Conservation (phyloP, 176 grass and related monocot genomes). For the Carex scoparia region DNA sequence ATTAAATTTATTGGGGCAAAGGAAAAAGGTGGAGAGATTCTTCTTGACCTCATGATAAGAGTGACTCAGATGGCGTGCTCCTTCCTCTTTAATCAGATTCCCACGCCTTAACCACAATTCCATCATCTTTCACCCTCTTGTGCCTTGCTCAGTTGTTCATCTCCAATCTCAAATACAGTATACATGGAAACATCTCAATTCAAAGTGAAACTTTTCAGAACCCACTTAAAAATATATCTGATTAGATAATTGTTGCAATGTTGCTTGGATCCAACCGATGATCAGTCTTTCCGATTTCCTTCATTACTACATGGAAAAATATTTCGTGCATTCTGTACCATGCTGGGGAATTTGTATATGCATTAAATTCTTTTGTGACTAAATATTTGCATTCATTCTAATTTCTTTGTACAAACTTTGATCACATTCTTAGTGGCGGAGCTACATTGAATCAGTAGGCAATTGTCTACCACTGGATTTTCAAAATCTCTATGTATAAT, state of each 20-base stretch:
- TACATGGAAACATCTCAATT: slow-evolving; percentile 1
- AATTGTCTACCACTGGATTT: too few species aligned
- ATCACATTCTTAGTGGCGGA: too few species aligned
- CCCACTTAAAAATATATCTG: not conserved
- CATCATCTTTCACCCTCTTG: slow-evolving; percentile 38
- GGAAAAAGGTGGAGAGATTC: slow-evolving; percentile 11
- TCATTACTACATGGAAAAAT: not conserved
- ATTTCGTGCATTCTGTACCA: not conserved
- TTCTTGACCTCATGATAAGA: slow-evolving; percentile 70
- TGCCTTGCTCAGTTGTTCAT: slow-evolving; percentile 11
- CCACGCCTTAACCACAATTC: slow-evolving; percentile 58
- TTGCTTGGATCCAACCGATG: not conserved
- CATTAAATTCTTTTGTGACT: not conserved
- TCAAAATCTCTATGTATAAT: too few species aligned
- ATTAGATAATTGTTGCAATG: not conserved
- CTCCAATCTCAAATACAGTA: not conserved
- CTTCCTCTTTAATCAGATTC: slow-evolving; percentile 71
- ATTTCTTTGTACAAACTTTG: too few species aligned
- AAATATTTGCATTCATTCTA: not conserved
- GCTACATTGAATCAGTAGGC: too few species aligned
- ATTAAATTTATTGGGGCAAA: slow-evolving; percentile 8
- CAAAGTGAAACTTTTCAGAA: slow-evolving; percentile 1
- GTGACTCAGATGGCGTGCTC: slow-evolving; percentile 72
- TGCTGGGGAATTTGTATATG: not conserved
- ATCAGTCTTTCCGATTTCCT: not conserved